A percentile compares a stretch with the other conserved stretches of the same genome.
Evolutionary conservation across 768 basidiomycete genomes (phyloP).

Genomic region (Wakefieldia striispora): DNA sequence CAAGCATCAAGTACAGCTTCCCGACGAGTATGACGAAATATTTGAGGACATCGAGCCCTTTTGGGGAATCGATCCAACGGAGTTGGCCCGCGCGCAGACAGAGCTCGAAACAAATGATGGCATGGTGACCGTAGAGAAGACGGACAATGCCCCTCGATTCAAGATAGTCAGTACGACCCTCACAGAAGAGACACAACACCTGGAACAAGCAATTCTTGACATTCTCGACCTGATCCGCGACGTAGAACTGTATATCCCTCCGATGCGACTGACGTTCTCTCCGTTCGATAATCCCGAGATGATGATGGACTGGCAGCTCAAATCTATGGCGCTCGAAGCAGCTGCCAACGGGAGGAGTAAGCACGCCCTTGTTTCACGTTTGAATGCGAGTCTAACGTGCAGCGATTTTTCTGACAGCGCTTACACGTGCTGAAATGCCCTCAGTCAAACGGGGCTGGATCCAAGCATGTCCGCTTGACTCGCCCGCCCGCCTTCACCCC

Average conservation of each 20-base stretch:
- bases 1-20: constrained; percentile 38
- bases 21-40: constrained; percentile 50
- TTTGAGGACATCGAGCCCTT: constrained; percentile 35
- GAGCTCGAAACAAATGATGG: constrained; percentile 15
- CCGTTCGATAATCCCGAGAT: constrained; percentile 30
- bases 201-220: constrained; percentile 3
- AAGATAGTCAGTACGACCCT: constrained; percentile 18
- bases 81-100: constrained; percentile 19
- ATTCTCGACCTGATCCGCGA: constrained; percentile 27
- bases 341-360: constrained; percentile 28
- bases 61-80: constrained; percentile 35
- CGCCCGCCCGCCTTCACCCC: constrained; percentile 28
- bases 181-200: neutral
- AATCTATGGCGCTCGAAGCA: constrained; percentile 23
- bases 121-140: constrained; percentile 28
- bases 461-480: constrained; percentile 18
- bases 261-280: constrained; percentile 30
- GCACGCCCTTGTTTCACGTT: constrained; percentile 4
- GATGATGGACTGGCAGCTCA: constrained; percentile 26
- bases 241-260: constrained; percentile 30
- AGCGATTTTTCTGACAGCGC: constrained; percentile 15
- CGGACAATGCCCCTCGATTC: neutral
- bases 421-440: constrained; percentile 34
- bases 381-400: neutral
- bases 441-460: constrained; percentile 25